phyloP scores from a whole-genome alignment of 306 rosid species.

The Cucurbita argyrosperma region DNA sequence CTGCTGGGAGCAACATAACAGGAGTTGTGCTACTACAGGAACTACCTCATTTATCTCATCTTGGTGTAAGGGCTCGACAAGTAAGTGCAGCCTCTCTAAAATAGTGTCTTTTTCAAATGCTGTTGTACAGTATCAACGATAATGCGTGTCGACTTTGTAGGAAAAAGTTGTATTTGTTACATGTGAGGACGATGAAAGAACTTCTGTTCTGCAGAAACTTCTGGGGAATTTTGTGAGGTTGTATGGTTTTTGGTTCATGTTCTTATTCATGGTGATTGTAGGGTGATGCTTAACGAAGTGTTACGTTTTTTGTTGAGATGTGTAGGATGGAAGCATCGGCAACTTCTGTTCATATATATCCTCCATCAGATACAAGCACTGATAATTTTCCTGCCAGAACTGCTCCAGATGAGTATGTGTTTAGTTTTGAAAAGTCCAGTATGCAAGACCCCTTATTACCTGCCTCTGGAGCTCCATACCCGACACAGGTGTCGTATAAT shows the following conservation, averaged over 20 bases:
- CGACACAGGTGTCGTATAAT: conserved; percentile 34
- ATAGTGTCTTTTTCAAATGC: neutral
- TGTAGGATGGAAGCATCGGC: conserved; percentile 78
- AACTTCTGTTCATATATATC: conserved; percentile 41
- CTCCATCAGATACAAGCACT: conserved; percentile 22
- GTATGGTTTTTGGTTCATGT: neutral
- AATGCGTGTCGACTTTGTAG: conserved; percentile 28
- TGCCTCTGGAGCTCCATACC: conserved; percentile 29
- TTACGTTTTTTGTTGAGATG: conserved; percentile 7
- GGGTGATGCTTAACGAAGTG: conserved; percentile 6
- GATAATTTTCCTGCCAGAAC: conserved; percentile 21
- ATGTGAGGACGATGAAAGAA: conserved; percentile 71
- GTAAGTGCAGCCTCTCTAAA: conserved; percentile 30
- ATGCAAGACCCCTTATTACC: conserved; percentile 25
- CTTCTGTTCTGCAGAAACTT: conserved; percentile 41
- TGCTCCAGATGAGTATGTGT: conserved; percentile 20
- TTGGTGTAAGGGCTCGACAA: conserved; percentile 96
- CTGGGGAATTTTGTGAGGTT: conserved; percentile 55
- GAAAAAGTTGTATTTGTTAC: conserved; percentile 93
- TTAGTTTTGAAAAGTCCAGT: conserved; percentile 13
- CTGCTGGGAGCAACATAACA: conserved; percentile 76
- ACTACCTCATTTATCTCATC: conserved; percentile 98
- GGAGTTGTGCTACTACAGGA: conserved; percentile 86
- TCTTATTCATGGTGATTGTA: conserved; percentile 8
- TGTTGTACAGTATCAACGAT: neutral